Base-by-base conservation (phyloP, 1,284 basidiomycete genomes). In the Ganoderma multipileum region DNA sequence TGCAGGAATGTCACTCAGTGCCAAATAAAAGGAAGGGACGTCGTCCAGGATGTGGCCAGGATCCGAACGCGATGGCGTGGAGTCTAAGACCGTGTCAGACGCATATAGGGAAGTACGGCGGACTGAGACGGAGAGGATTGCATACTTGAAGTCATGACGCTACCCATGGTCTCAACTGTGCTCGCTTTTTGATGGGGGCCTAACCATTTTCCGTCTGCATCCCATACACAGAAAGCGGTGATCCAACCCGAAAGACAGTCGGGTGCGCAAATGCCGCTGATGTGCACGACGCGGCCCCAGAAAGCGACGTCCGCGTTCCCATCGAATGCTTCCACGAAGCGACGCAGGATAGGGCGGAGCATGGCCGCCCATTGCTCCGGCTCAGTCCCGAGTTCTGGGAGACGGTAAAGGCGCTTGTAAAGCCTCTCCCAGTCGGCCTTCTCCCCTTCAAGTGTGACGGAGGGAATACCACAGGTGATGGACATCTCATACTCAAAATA, bases 401-500 rank as follows among this genome's bases (percentile, higher is more conserved):
- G 74, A 64, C 81, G 81, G 28, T 81, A 79, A 18, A 82, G 62
- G 23, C 81, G 73, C 2, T 38, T 36, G 26, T 80, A 66, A 18
- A 85, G 70, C 8, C 74, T 61, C 55, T 77, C 66, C 79, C 80
- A 84, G 73, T 85, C 84, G 12, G 71, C 66, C 65, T 78, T 78
- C 58, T 76, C 75, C 0, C 83, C 83, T 63, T 81, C 79, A n/a
- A 88, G 78, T 3, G 84, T 87, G 54, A 88, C 82, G 18, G 75
- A 78, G 0, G 86, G 85, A 16, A 87, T 83, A 0, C 86, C 85
- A 59, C 85, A 86, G 9, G 65, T 60, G 5, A 81, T 72, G 0
- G 30, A 30, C 38, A 80, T 75, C 11, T 52, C 73, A 72, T 80
- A 83, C 5, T 70, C 52, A 72, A 86, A 84, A 66, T 82, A 84